Percentiles rank a stretch among this genome's conserved stretches.
These are phyloP conservation scores for Jaapia argillacea DNA, from an alignment of 768 basidiomycete genomes.

Conservation along the genomic window DNA sequence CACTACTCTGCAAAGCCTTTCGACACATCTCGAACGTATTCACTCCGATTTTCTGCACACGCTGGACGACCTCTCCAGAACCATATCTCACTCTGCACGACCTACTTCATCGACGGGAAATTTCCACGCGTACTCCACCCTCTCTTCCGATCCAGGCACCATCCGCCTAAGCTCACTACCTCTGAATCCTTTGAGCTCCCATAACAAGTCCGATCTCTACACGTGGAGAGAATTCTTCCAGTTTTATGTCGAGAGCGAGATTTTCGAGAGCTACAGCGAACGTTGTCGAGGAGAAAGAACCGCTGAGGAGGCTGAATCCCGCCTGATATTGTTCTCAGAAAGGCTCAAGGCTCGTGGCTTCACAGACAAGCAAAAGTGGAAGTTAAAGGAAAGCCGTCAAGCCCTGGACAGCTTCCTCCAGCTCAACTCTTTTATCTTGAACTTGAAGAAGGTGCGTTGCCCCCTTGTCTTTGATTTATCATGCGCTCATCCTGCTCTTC, in stretches of 20 bases:
- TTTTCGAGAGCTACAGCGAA: constrained; percentile 73
- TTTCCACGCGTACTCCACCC: constrained; percentile 24
- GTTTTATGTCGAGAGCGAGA: constrained; percentile 74
- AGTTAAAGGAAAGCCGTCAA: constrained; percentile 33
- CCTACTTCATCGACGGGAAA: constrained; percentile 21
- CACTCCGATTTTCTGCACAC: constrained; percentile 38
- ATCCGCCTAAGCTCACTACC: constrained; percentile 8
- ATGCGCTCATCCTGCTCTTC: not conserved
- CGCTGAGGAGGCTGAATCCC: constrained; percentile 58
- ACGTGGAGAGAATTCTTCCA: constrained; percentile 88
- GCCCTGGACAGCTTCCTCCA: constrained; percentile 40
- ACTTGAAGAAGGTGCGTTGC: constrained; percentile 56
- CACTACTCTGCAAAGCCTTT: constrained; percentile 45
- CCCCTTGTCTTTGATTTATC: not conserved
- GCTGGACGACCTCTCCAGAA: constrained; percentile 35
- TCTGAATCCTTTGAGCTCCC: constrained; percentile 5
- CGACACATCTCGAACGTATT: constrained; percentile 38
- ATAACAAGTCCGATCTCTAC: constrained; percentile 53
- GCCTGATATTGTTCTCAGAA: constrained; percentile 60
- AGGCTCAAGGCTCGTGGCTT: constrained; percentile 34
- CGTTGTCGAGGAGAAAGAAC: constrained; percentile 54
- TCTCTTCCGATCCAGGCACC: constrained; percentile 11
- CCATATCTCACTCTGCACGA: constrained; percentile 21
- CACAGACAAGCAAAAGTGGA: constrained; percentile 33
- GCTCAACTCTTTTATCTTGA: constrained; percentile 69